Evolutionary conservation across 345 rosid genomes (phyloP).

Genomic region (Eucalyptus decipiens): DNA sequence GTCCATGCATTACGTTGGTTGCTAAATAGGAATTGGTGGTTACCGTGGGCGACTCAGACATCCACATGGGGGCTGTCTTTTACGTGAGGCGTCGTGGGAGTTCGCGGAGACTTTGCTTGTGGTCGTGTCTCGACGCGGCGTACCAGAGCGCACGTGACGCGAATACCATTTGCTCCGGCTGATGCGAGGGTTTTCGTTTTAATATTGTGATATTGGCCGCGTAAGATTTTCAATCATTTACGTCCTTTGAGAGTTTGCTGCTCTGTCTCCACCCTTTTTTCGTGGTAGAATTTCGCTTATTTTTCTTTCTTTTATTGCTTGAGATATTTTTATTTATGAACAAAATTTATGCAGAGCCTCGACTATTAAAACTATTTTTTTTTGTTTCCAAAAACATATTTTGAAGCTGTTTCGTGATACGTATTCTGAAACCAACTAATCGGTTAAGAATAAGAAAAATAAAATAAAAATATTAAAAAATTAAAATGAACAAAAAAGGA

Average conservation of each 20-base stretch:
- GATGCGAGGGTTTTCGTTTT: background rate
- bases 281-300: background rate
- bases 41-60: background rate
- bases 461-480: too few species aligned
- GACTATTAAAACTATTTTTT: too few species aligned
- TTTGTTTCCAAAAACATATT: too few species aligned
- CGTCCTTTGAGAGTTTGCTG: background rate
- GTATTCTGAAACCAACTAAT: background rate
- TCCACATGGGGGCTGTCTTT: background rate
- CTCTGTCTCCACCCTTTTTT: background rate
- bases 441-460: background rate
- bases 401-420: too few species aligned
- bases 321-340: too few species aligned
- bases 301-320: background rate
- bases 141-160: background rate
- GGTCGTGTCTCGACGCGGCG: background rate
- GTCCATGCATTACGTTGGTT: background rate
- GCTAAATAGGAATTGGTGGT: background rate
- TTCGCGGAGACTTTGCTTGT: background rate
- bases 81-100: background rate
- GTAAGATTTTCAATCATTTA: background rate
- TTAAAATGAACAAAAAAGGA: too few species aligned
- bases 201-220: background rate
- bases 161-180: background rate
- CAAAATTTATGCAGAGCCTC: accelerated